Evolutionary conservation across 495 filamentous ascomycete genomes (phyloP).

Genomic region (Tuber microsphaerosporum): DNA sequence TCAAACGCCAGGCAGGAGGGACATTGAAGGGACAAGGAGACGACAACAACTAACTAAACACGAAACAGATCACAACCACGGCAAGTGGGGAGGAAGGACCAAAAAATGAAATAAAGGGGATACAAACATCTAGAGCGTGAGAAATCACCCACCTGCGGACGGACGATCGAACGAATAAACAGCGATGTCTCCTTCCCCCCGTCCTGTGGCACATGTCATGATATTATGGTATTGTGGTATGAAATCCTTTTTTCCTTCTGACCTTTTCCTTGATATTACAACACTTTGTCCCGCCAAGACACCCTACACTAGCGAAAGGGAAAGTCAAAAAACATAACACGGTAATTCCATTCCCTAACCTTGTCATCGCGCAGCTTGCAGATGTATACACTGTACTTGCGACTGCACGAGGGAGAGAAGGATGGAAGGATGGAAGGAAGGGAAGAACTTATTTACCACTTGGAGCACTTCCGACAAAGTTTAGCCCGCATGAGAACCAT

Average conservation of each 20-base stretch:
- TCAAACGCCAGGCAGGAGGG: neutral
- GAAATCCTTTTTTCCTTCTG: neutral
- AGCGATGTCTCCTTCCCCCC: neutral
- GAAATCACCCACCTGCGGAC: neutral
- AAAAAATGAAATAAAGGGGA: neutral
- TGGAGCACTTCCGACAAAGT: neutral
- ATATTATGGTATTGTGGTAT: neutral
- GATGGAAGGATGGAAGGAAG: neutral
- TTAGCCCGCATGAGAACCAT: neutral
- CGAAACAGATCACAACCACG: neutral
- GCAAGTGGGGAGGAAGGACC: neutral
- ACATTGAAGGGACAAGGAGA: neutral
- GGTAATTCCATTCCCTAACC: neutral
- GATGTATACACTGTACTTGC: neutral
- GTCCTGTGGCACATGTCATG: neutral
- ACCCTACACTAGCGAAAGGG: neutral
- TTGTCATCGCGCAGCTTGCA: neutral
- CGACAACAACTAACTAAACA: neutral
- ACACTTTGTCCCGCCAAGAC: neutral
- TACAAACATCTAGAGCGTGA: neutral
- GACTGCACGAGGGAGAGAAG: neutral
- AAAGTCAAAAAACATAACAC: neutral
- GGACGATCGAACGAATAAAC: neutral
- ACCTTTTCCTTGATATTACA: neutral
- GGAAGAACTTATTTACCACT: neutral